These are phyloP conservation scores for Penicillium sp. DNA, from an alignment of 2,329 filamentous ascomycete species.

Conservation along the genomic window DNA sequence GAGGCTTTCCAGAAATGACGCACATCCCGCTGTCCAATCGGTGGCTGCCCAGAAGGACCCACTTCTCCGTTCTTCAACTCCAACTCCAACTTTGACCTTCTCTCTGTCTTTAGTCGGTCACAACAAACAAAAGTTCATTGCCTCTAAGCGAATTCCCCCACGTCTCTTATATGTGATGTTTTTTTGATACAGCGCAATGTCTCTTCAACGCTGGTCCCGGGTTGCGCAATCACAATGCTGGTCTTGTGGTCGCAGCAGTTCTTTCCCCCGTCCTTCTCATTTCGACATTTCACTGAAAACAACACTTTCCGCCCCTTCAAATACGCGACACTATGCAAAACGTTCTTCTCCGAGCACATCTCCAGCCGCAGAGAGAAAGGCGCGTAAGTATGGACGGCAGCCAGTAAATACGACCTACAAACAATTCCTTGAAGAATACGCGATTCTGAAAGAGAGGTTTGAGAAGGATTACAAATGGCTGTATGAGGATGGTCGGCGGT, in stretches of 20 bases:
- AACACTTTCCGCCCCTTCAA: background rate
- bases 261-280: background rate
- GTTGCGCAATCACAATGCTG: background rate
- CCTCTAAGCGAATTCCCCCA: too few relatives aligned
- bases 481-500: background rate
- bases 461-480: background rate
- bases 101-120: background rate
- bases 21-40: slow-evolving; percentile 6
- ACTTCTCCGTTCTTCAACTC: background rate
- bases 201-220: background rate
- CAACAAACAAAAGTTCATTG: background rate
- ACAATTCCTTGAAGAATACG: background rate
- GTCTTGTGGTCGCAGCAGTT: background rate
- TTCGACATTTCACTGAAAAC: background rate
- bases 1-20: background rate
- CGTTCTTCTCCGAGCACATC: background rate
- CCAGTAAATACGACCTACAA: background rate
- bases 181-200: background rate
- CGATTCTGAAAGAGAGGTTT: background rate
- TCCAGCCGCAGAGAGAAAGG: background rate
- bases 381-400: background rate
- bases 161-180: background rate
- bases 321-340: background rate
- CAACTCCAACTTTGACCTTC: background rate
- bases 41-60: background rate